Percentiles rank a stretch among this genome's conserved stretches.
Evolutionary conservation across 164 flowering plant species (phyloP).

Genomic region (Magnolia sinica): DNA sequence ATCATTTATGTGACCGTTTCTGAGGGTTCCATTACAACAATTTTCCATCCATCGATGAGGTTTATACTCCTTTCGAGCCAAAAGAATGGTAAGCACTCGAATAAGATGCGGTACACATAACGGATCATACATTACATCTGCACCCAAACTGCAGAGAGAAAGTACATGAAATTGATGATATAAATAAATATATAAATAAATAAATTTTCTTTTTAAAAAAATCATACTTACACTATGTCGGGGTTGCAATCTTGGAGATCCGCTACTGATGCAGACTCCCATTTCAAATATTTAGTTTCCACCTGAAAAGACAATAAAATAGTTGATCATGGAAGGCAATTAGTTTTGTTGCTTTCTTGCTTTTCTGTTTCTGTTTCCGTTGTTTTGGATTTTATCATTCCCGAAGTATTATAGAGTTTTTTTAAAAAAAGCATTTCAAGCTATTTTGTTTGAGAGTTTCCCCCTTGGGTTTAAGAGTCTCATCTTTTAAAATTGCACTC

Average conservation of each 20-base stretch:
- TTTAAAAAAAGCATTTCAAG: no score
- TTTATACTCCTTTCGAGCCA: constrained; percentile 23
- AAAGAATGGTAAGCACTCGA: constrained; percentile 49
- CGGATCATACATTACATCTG: constrained; percentile 91
- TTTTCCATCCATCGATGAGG: neutral
- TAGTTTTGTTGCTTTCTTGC: no score
- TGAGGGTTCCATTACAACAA: neutral
- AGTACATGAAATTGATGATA: neutral
- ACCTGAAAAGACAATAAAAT: constrained; percentile 38
- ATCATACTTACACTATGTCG: constrained; percentile 66
- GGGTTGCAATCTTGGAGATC: constrained; percentile 50
- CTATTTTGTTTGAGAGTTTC: no score
- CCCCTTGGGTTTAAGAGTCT: no score
- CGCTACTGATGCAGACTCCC: constrained; percentile 74
- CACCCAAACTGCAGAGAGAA: constrained; percentile 64
- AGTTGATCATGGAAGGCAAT: no score
- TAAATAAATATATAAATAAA: no score
- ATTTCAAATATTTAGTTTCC: constrained; percentile 56
- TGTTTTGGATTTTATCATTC: no score
- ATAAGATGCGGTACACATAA: constrained; percentile 77
- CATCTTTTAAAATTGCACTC: no score
- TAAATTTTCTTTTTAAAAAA: no score
- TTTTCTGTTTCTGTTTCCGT: no score
- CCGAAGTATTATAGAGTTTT: no score
- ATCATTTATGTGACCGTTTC: neutral